phyloP scores from a whole-genome alignment of 1,139 yeast genomes.

The Sugiyamaella grinbergsii region DNA sequence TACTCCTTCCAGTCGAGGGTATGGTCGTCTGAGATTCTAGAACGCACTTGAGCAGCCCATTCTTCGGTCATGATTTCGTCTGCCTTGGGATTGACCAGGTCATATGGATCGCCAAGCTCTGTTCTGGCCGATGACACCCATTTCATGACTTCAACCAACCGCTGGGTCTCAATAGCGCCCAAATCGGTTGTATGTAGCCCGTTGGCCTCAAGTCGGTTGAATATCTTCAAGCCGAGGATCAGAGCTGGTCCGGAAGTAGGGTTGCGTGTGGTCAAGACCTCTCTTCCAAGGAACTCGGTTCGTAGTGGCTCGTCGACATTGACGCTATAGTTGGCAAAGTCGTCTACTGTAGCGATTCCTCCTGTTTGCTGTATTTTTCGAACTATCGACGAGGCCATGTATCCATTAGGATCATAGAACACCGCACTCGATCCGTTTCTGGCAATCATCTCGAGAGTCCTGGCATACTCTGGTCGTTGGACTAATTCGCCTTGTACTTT shows the following conservation, averaged over 20 bases:
- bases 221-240: slow-evolving; percentile 68
- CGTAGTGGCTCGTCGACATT: slow-evolving; percentile 58
- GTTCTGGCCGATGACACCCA: slow-evolving; percentile 89
- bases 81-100: slow-evolving; percentile 37
- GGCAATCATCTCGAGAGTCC: slow-evolving; percentile 69
- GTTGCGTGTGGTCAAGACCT: slow-evolving; percentile 70
- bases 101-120: slow-evolving; percentile 69
- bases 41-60: slow-evolving; percentile 59
- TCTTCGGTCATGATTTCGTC: slow-evolving; percentile 45
- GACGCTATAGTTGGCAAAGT: slow-evolving; percentile 64
- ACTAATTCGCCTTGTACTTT: slow-evolving; percentile 57
- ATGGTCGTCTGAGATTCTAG: slow-evolving; percentile 52
- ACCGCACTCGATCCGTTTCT: slow-evolving; percentile 70
- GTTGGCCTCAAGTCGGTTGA: slow-evolving; percentile 34
- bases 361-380: slow-evolving; percentile 50
- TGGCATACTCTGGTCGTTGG: slow-evolving; percentile 60
- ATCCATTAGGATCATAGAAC: slow-evolving; percentile 82
- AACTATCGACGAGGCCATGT: slow-evolving; percentile 63
- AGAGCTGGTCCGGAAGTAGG: slow-evolving; percentile 85
- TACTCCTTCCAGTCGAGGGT: slow-evolving; percentile 75
- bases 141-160: slow-evolving; percentile 82
- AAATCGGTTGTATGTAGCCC: slow-evolving; percentile 47
- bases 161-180: slow-evolving; percentile 56
- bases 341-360: slow-evolving; percentile 63
- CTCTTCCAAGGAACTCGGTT: slow-evolving; percentile 51